A percentile compares a stretch with the other conserved stretches of the same genome.
These are phyloP conservation scores for Sporothrix pseudoabietina DNA, from an alignment of 2,329 filamentous ascomycete genomes.

Conservation along the genomic window DNA sequence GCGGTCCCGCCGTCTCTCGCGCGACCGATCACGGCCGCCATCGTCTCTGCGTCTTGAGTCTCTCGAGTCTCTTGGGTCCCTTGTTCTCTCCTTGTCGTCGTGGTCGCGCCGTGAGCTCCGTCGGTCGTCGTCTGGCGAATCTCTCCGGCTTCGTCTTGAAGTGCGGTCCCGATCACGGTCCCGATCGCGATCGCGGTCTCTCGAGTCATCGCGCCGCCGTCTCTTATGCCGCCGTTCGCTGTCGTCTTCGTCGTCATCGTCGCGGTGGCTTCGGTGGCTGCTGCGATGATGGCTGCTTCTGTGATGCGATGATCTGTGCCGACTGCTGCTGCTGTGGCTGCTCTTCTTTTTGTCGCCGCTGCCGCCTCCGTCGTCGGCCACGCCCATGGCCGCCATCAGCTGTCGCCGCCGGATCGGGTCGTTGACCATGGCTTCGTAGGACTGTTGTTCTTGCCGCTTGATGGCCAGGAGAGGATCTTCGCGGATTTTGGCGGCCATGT, in stretches of 20 bases:
- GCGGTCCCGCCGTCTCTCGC: conserved; percentile 14
- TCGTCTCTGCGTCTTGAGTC: neutral
- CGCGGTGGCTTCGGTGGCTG: conserved; percentile 48
- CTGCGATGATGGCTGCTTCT: conserved; percentile 39
- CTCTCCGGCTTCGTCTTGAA: neutral
- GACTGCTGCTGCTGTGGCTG: conserved; percentile 33
- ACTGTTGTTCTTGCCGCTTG: conserved; percentile 85
- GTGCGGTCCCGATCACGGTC: conserved; percentile 1
- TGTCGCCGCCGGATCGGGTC: conserved; percentile 69
- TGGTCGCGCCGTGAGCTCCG: neutral
- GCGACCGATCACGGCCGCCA: conserved; percentile 5
- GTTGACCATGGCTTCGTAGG: conserved; percentile 78
- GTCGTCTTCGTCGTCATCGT: conserved; percentile 46
- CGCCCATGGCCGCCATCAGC: conserved; percentile 65
- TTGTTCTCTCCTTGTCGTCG: neutral
- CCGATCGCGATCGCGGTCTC: conserved; percentile 28
- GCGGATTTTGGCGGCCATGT: conserved; percentile 82
- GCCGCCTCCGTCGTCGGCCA: conserved; percentile 48
- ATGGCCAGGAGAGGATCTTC: conserved; percentile 92
- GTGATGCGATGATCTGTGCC: conserved; percentile 33
- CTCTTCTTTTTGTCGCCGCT: conserved; percentile 40
- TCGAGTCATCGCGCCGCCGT: conserved; percentile 39
- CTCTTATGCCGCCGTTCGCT: conserved; percentile 27
- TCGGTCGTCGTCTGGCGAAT: conserved; percentile 12
- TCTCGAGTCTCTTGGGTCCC: neutral